Evolutionary conservation across 2,329 filamentous ascomycete species (phyloP).

Genomic region (Botrytis deweyae): DNA sequence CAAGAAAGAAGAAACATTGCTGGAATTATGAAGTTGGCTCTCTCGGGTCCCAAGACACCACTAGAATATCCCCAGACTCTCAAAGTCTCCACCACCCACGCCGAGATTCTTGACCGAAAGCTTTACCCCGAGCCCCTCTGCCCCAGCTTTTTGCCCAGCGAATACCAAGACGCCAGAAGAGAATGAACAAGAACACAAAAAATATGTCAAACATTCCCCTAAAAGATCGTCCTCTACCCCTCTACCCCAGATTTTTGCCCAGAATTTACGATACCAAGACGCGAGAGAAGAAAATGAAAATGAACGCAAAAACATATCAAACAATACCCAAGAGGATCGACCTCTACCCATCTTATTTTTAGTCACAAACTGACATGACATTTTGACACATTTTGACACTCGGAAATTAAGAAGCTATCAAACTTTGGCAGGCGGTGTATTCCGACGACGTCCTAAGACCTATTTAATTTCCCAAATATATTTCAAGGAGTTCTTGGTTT

Average conservation of each 20-base stretch:
- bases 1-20: slow-evolving; percentile 1
- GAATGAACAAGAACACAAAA: not conserved
- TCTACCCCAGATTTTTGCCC: slow-evolving; percentile 6
- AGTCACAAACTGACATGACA: not conserved
- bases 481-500: not conserved
- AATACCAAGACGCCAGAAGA: not conserved
- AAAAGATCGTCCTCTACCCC: not conserved
- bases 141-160: slow-evolving; percentile 1
- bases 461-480: not conserved
- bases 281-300: not conserved
- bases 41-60: not conserved
- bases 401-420: not conserved
- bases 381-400: not conserved
- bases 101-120: not conserved
- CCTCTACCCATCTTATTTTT: not conserved
- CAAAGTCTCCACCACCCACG: not conserved
- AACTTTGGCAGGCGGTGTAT: slow-evolving; percentile 4
- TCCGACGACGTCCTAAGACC: not conserved
- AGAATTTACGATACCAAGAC: not conserved
- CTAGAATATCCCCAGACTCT: slow-evolving; percentile 1
- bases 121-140: not conserved
- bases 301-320: not conserved
- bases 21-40: not conserved
- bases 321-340: not conserved
- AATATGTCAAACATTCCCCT: no score